phyloP scores from a whole-genome alignment of 495 filamentous ascomycete genomes.

The Staphylotrichum longicolle region DNA sequence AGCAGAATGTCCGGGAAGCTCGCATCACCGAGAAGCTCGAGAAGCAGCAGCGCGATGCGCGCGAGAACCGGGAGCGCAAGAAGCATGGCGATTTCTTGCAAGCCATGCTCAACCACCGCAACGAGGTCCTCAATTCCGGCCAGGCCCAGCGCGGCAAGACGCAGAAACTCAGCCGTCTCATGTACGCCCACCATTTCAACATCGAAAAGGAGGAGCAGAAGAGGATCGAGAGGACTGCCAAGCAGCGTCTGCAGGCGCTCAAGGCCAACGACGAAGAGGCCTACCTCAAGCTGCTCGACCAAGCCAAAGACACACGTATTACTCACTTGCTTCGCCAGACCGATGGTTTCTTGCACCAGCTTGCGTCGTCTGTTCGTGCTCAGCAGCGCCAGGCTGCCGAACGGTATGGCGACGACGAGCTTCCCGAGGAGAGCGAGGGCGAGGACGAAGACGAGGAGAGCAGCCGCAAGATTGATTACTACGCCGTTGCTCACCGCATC shows the following conservation, averaged over 20 bases:
- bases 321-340: slow-evolving; percentile 94
- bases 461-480: slow-evolving; percentile 86
- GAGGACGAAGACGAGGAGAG: slow-evolving; percentile 70
- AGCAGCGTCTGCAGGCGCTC: slow-evolving; percentile 97
- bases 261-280: slow-evolving; percentile 99
- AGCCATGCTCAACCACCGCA: slow-evolving; percentile 60
- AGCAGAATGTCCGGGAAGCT: slow-evolving; percentile 91
- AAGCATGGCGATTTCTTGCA: slow-evolving; percentile 87
- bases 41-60: slow-evolving; percentile 95
- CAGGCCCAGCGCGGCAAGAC: slow-evolving; percentile 54
- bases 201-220: slow-evolving; percentile 99
- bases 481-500: slow-evolving; percentile 93
- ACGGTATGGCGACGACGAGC: slow-evolving; percentile 67
- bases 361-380: slow-evolving; percentile 84
- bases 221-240: slow-evolving; percentile 91
- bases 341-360: slow-evolving; percentile 92
- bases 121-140: slow-evolving; percentile 42
- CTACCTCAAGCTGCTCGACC: slow-evolving; percentile 91
- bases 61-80: slow-evolving; percentile 91
- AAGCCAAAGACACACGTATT: slow-evolving; percentile 98
- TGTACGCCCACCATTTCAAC: slow-evolving; percentile 83
- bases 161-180: slow-evolving; percentile 82
- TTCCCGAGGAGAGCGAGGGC: slow-evolving; percentile 59
- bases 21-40: slow-evolving; percentile 97
- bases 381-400: slow-evolving; percentile 82